A percentile compares a stretch with the other conserved stretches of the same genome.
Conservation (phyloP, 1,284 basidiomycete species). For the Trametes sp. region DNA sequence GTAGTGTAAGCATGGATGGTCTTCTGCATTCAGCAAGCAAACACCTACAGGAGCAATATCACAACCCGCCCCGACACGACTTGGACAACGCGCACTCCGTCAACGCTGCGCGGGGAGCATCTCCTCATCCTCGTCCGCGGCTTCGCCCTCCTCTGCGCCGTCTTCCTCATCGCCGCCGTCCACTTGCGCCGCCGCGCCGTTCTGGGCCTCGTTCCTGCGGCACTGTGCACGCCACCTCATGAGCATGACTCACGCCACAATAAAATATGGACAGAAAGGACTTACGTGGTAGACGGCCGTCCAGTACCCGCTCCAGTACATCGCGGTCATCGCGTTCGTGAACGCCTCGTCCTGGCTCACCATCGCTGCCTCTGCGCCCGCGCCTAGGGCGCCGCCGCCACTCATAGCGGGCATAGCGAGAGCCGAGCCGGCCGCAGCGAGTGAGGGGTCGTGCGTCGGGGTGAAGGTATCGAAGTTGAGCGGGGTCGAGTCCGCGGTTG, state of each 20-base stretch:
- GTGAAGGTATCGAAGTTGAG: slow-evolving; percentile 74
- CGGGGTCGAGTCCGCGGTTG: slow-evolving; percentile 56
- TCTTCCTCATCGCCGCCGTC: slow-evolving; percentile 12
- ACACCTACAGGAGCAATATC: slow-evolving; percentile 24
- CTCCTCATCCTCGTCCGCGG: slow-evolving; percentile 40
- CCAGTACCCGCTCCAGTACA: slow-evolving; percentile 88
- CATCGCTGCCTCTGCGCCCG: slow-evolving; percentile 44
- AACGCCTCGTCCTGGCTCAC: slow-evolving; percentile 78
- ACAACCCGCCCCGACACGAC: background rate
- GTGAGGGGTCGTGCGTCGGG: slow-evolving; percentile 70
- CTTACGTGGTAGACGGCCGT: slow-evolving; percentile 79
- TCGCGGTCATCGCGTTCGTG: slow-evolving; percentile 71
- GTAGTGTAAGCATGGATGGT: slow-evolving; percentile 33
- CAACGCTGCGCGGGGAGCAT: slow-evolving; percentile 40
- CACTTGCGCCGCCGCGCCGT: background rate
- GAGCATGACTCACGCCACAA: background rate
- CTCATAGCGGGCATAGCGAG: slow-evolving; percentile 33
- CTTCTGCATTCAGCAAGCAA: slow-evolving; percentile 24
- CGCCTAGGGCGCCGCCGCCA: slow-evolving; percentile 36
- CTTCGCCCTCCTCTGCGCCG: slow-evolving; percentile 35
- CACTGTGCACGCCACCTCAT: slow-evolving; percentile 13
- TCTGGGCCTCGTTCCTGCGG: slow-evolving; percentile 27
- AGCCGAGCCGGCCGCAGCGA: slow-evolving; percentile 40
- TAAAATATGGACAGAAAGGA: slow-evolving; percentile 10
- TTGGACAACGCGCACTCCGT: background rate